phyloP scores from a whole-genome alignment of 345 rosid species.

The Arabidopsis suecica region DNA sequence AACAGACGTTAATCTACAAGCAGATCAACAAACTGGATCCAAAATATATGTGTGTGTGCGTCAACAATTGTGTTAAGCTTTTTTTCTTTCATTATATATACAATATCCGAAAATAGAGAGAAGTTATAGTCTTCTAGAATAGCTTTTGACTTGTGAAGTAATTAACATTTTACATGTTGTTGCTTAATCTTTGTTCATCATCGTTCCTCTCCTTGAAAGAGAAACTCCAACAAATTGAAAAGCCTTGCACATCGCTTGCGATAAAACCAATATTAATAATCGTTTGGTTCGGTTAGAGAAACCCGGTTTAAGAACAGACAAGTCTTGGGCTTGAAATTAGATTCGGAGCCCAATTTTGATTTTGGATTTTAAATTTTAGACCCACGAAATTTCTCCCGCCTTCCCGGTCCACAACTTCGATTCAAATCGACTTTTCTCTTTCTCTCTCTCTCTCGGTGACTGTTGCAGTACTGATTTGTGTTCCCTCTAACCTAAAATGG shows the following conservation, averaged over 20 bases:
- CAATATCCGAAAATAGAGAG: not conserved
- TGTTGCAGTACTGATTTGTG: not conserved
- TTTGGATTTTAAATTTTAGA: not conserved
- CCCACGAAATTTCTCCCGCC: slow-evolving; percentile 25
- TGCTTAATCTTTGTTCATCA: slow-evolving; percentile 39
- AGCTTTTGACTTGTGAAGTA: slow-evolving; percentile 25
- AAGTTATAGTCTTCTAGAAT: slow-evolving; percentile 43
- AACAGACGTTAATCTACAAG: not conserved
- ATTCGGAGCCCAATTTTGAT: slow-evolving; percentile 3
- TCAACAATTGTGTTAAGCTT: not conserved
- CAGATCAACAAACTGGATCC: not conserved
- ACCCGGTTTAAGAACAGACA: not conserved
- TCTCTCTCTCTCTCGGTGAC: slow-evolving; percentile 20
- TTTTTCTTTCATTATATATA: not conserved
- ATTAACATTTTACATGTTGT: slow-evolving; percentile 13
- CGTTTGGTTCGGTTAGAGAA: slow-evolving; percentile 18
- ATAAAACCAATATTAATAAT: not conserved
- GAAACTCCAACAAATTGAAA: slow-evolving; percentile 35
- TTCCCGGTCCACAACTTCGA: not conserved
- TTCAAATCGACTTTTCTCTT: slow-evolving; percentile 12
- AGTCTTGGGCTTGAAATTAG: slow-evolving; percentile 14
- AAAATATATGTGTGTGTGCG: too few species aligned
- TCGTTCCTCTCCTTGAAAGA: slow-evolving; percentile 31
- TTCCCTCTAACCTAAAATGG: slow-evolving; percentile 42
- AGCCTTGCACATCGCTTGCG: slow-evolving; percentile 1